Conservation (phyloP, 2,329 filamentous ascomycete species). For the Cylindrodendrum hubeiense region DNA sequence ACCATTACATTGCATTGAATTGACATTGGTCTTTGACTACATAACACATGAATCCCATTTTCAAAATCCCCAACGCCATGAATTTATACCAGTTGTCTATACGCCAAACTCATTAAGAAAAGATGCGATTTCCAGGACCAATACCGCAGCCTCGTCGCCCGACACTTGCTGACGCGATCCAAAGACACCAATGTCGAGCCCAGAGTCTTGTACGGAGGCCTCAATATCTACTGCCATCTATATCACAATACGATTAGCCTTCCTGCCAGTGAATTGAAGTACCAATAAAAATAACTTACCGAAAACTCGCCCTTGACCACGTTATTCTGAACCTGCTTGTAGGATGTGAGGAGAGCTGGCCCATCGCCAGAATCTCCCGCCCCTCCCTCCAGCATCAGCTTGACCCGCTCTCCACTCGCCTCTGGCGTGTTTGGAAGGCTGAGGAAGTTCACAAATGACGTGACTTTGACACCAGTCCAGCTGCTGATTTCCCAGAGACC, state of each 20-base stretch:
- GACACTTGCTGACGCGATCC: slow-evolving; percentile 47
- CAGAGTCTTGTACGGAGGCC: slow-evolving; percentile 47
- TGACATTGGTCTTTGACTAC: slow-evolving; percentile 1
- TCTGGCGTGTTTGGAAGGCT: slow-evolving; percentile 56
- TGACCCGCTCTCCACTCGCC: slow-evolving; percentile 6
- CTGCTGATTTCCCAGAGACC: slow-evolving; percentile 77
- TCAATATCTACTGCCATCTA: slow-evolving; percentile 58
- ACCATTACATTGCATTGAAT: slow-evolving; percentile 15
- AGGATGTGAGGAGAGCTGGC: not conserved
- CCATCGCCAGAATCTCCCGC: not conserved
- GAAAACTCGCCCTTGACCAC: slow-evolving; percentile 42
- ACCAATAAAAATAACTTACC: slow-evolving; percentile 36
- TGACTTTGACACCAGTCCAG: slow-evolving; percentile 80
- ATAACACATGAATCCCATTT: not conserved
- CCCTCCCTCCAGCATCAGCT: slow-evolving; percentile 14
- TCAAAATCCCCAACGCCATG: slow-evolving; percentile 1
- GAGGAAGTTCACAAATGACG: slow-evolving; percentile 87
- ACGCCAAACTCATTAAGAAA: slow-evolving; percentile 27
- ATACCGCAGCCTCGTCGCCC: slow-evolving; percentile 35
- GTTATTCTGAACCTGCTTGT: slow-evolving; percentile 38
- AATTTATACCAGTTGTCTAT: slow-evolving; percentile 8
- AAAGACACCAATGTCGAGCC: slow-evolving; percentile 57
- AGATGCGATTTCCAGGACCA: slow-evolving; percentile 44
- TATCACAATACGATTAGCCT: slow-evolving; percentile 11
- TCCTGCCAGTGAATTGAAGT: too few relatives aligned